Base-by-base conservation (phyloP, 768 basidiomycete genomes). In the Mycena olivaceomarginata region DNA sequence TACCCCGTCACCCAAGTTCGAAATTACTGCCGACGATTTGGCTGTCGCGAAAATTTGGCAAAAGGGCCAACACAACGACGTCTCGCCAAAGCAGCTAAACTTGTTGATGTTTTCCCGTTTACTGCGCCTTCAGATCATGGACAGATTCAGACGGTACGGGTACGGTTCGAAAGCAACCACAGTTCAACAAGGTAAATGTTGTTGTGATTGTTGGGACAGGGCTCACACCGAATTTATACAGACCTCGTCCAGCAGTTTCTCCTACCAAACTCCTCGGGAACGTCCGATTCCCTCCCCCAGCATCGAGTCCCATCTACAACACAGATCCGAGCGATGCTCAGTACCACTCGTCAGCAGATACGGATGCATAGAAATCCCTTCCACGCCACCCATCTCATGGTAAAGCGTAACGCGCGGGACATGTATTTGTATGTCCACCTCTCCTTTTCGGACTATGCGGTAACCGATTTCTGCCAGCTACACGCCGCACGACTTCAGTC, bases 301-400 rank as follows among this genome's bases (percentile, higher is more conserved):
- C 45, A 67, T 22, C 65, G 66, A 2, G 31, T 74, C 6, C 72
- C 72, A 4, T 60, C 41, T 0, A 20, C 25, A 1, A 60, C 60
- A 4, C 72, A 74, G 13, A 48, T 67, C 8, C 9, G 43, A 1
- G 11, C 11, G 7, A 48, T 74, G 72, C 11, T 67, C 6, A 20
- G 18, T 10, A 10, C 64, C 1, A 15, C 1, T 10, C 43, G 43
- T 6, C 43, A 45, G 43, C 43, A 15, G 15, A 45, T 15, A 2
- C 43, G 43, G 10, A 11, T 45, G 43, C 11, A 45, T 45, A 10
- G 43, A 10, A 76, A 76, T 20, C 75, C 75, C 0, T 76, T 76
- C 39, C 70, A 64, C 39, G 70, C 70, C 0, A 76, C 75, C 31
- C 40, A 20, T 22, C 56, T 76, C 0, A 76, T 76, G 75, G 75